Evolutionary conservation across 768 basidiomycete genomes (phyloP).

Genomic region (Tubosaeta sp.): DNA sequence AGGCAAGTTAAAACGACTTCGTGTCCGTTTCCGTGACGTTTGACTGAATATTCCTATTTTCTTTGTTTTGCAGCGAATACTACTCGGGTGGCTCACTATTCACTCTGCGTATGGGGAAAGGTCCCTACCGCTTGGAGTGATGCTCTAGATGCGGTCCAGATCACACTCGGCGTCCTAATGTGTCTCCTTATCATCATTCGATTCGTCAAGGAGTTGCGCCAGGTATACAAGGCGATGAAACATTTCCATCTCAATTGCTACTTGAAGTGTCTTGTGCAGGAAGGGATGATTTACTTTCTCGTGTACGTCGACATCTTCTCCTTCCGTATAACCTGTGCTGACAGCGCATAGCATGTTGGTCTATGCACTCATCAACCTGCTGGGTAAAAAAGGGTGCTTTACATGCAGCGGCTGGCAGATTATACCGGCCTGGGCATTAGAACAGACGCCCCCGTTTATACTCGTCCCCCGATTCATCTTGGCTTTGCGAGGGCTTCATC

Average conservation of each 20-base stretch:
- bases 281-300: neutral
- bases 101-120: neutral
- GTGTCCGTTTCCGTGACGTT: neutral
- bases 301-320: neutral
- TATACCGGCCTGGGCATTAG: no score
- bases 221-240: neutral
- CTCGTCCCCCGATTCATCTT: neutral
- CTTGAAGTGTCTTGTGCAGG: neutral
- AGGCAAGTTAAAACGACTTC: neutral
- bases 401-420: neutral
- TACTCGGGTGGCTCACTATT: neutral
- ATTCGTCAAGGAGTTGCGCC: neutral
- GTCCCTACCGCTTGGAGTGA: neutral
- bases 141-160: neutral
- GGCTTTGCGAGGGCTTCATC: neutral
- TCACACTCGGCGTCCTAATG: neutral
- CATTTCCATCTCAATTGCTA: neutral
- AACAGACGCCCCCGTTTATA: neutral
- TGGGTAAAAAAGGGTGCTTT: neutral
- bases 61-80: no score
- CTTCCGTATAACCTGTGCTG: neutral
- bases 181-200: neutral
- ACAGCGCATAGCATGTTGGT: neutral
- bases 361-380: neutral
- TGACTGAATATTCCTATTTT: no score